phyloP scores from a whole-genome alignment of 2,329 filamentous ascomycete species.

The Truncatella angustata region DNA sequence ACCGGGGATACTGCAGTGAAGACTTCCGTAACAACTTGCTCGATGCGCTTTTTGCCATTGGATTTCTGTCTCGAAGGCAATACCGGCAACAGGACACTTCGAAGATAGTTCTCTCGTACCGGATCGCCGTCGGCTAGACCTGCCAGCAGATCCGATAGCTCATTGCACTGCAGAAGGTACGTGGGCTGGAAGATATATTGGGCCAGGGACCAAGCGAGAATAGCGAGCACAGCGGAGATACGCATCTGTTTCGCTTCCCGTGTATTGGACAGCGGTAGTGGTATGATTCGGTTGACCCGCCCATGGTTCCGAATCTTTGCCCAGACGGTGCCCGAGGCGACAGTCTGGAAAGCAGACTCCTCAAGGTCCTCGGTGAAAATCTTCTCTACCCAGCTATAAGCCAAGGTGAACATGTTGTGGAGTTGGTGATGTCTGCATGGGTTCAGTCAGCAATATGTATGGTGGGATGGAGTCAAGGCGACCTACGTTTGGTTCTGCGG shows the following conservation, averaged over 20 bases:
- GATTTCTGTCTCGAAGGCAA: slow-evolving; percentile 28
- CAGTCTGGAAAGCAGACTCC: neutral
- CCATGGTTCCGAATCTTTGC: slow-evolving; percentile 8
- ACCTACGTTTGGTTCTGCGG: slow-evolving; percentile 8
- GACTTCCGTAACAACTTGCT: slow-evolving; percentile 32
- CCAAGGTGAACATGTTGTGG: slow-evolving; percentile 6
- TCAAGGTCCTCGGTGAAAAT: slow-evolving; percentile 8
- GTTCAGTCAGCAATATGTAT: neutral
- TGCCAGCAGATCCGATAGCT: slow-evolving; percentile 28
- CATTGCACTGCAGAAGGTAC: slow-evolving; percentile 30
- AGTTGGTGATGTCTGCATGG: slow-evolving; percentile 8
- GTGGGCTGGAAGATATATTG: slow-evolving; percentile 33
- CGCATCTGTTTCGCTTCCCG: slow-evolving; percentile 35
- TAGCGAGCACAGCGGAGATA: slow-evolving; percentile 30
- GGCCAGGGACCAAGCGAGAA: slow-evolving; percentile 31
- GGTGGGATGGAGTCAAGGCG: neutral
- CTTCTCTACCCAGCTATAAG: slow-evolving; percentile 4
- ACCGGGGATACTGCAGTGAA: slow-evolving; percentile 32
- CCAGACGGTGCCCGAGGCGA: slow-evolving; percentile 1
- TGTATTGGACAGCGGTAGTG: slow-evolving; percentile 33
- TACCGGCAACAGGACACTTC: slow-evolving; percentile 28
- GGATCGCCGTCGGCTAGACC: slow-evolving; percentile 28
- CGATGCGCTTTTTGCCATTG: slow-evolving; percentile 24
- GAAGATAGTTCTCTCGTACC: slow-evolving; percentile 27
- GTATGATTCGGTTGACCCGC: slow-evolving; percentile 16